Base-by-base conservation (phyloP, 1,284 basidiomycete genomes). In the Amylostereum areolatum region DNA sequence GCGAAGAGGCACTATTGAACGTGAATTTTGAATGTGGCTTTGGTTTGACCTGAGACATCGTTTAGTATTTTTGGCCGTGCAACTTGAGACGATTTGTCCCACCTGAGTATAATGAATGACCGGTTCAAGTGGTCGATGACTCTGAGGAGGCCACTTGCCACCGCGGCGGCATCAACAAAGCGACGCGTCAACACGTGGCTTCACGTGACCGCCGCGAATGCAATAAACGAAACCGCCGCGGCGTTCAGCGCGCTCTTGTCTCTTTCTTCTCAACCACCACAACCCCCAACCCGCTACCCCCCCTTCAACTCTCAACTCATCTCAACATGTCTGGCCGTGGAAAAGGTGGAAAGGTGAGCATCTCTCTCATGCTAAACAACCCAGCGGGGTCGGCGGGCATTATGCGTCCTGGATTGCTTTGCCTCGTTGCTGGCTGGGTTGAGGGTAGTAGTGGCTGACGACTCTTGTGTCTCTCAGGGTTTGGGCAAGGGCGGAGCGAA, bases 401-500 rank as follows among this genome's bases (percentile, higher is more conserved):
- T n/a, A n/a, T n/a, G n/a, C n/a, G n/a, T n/a, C n/a, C n/a, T n/a
- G n/a, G n/a, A n/a, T n/a, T n/a, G n/a, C n/a, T n/a, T n/a, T n/a
- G n/a, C n/a, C n/a, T n/a, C n/a, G n/a, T n/a, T n/a, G n/a, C n/a
- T n/a, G n/a, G 27, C 28, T 25, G 8, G 4, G 6, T 6, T 28
- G 12, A 6, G 41, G 5, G 28, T 4, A 28, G 25, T 43, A 6
- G 41, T 28, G n/a, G 25, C 28, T 29, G 41, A 43, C n/a, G n/a
- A n/a, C n/a, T n/a, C 41, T 43, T 43, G 9, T 24, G 12, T 28
- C 28, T 43, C 53, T 2, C 59, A 81, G 70, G 81, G 82, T 61
- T 78, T 86, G 64, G 84, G 83, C 64, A 89, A 87, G 75, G 85
- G 85, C 55, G 84, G 83, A 64, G 85, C 85, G 58, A 88, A 89